Conservation (phyloP, 2,329 filamentous ascomycete genomes). For the Graphium sp. region DNA sequence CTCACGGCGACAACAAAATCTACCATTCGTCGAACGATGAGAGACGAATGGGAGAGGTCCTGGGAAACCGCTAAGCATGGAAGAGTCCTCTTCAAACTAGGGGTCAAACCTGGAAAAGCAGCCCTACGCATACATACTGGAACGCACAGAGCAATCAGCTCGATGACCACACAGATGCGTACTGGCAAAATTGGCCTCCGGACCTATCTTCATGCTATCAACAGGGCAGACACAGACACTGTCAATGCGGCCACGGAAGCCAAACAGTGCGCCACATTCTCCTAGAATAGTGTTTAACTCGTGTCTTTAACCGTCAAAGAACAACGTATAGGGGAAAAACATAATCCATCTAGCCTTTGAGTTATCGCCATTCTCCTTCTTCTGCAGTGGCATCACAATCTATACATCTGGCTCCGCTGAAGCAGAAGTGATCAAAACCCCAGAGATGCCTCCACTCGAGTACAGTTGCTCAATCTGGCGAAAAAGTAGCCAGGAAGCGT, state of each 20-base stretch:
- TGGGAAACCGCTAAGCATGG: constrained; percentile 5
- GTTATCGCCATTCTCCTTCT: too few relatives aligned
- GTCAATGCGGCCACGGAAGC: too few relatives aligned
- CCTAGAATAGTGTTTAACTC: too few relatives aligned
- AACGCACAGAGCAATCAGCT: constrained; percentile 10
- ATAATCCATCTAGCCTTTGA: too few relatives aligned
- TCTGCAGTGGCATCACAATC: too few relatives aligned
- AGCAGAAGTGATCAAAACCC: too few relatives aligned
- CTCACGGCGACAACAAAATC: constrained; percentile 6
- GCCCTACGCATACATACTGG: constrained; percentile 6
- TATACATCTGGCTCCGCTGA: too few relatives aligned
- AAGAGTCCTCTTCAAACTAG: constrained; percentile 5
- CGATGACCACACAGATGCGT: constrained; percentile 10
- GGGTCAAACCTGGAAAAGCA: constrained; percentile 4
- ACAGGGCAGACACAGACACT: too few relatives aligned
- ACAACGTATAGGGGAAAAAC: too few relatives aligned
- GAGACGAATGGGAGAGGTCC: constrained; percentile 4
- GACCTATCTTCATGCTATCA: constrained; percentile 10
- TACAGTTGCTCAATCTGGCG: constrained; percentile 4
- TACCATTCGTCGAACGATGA: constrained; percentile 6
- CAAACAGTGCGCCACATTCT: too few relatives aligned
- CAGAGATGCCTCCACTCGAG: background rate
- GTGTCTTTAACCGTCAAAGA: too few relatives aligned
- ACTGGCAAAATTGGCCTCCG: constrained; percentile 12
- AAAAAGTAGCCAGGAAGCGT: constrained; percentile 1